Percentiles rank a stretch among this genome's conserved stretches.
Evolutionary conservation across 192 early-diverging fungal genomes (phyloP).

Genomic region (Rhizophlyctis rosea): DNA sequence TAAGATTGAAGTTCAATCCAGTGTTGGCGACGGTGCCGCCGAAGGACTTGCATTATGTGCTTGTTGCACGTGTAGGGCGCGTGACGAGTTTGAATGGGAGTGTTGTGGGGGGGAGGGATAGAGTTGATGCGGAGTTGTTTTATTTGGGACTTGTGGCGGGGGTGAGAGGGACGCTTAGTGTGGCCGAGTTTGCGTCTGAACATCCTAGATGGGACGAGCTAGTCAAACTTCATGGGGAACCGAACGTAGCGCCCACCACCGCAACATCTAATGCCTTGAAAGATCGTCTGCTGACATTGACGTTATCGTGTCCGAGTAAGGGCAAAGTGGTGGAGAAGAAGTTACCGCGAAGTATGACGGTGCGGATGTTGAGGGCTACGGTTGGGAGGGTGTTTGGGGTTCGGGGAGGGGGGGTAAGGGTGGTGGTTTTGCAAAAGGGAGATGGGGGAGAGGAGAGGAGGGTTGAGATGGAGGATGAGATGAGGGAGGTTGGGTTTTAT

Average conservation of each 20-base stretch:
- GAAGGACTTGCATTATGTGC: constrained; percentile 5
- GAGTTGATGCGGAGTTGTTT: constrained; percentile 38
- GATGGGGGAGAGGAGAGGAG: neutral
- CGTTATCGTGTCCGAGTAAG: constrained; percentile 6
- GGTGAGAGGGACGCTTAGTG: neutral
- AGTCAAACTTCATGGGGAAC: constrained; percentile 19
- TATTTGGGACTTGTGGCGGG: constrained; percentile 28
- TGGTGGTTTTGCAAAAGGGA: neutral
- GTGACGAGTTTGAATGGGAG: constrained; percentile 36
- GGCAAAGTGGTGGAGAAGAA: constrained; percentile 19
- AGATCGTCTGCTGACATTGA: constrained; percentile 28
- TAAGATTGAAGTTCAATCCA: constrained; percentile 38
- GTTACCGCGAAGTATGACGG: constrained; percentile 27
- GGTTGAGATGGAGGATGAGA: constrained; percentile 29
- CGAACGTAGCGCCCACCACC: constrained; percentile 24
- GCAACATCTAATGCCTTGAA: constrained; percentile 30
- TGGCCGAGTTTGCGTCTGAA: neutral
- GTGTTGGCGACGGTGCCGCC: constrained; percentile 8
- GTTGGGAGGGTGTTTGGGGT: constrained; percentile 19
- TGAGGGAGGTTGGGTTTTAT: constrained; percentile 31
- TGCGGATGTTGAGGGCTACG: constrained; percentile 24
- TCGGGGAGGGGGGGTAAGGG: neutral
- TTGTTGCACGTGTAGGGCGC: constrained; percentile 26
- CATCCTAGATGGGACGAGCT: constrained; percentile 39
- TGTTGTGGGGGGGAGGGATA: constrained; percentile 10